phyloP scores from a whole-genome alignment of 2,329 filamentous ascomycete species.

The Penicillium rolfsii region DNA sequence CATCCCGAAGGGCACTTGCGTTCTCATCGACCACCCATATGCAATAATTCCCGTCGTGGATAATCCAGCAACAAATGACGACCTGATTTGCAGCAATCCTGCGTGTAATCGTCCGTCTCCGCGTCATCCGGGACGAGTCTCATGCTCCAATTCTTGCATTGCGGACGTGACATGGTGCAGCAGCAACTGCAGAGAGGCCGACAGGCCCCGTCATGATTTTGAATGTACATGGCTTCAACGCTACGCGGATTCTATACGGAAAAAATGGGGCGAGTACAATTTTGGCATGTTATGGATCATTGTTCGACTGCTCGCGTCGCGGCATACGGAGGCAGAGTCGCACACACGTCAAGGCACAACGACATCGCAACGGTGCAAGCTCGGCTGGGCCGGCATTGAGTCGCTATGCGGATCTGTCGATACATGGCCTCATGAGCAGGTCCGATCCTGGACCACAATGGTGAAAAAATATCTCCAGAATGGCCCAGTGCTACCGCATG shows the following conservation, averaged over 20 bases:
- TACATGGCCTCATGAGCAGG: constrained; percentile 35
- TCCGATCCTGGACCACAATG: constrained; percentile 31
- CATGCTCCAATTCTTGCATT: constrained; percentile 31
- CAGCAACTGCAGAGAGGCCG: constrained; percentile 25
- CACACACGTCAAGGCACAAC: background rate
- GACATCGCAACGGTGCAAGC: constrained; percentile 13
- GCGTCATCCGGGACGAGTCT: constrained; percentile 8
- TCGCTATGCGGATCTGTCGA: constrained; percentile 36
- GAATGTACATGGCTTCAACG: constrained; percentile 38
- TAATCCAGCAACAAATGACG: constrained; percentile 26
- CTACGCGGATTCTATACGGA: constrained; percentile 29
- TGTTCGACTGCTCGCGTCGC: constrained; percentile 35
- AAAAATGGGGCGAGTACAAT: constrained; percentile 38
- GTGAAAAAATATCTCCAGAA: constrained; percentile 38
- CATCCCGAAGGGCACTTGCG: constrained; percentile 31
- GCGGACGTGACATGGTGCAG: constrained; percentile 37
- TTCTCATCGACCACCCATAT: constrained; percentile 38
- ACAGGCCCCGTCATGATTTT: constrained; percentile 33
- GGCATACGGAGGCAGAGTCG: constrained; percentile 19
- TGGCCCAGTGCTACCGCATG: constrained; percentile 23
- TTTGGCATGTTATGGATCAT: constrained; percentile 43
- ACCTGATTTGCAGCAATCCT: constrained; percentile 37
- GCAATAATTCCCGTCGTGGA: constrained; percentile 38
- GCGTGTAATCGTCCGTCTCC: constrained; percentile 31
- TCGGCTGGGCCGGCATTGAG: constrained; percentile 32